phyloP scores from a whole-genome alignment of 768 basidiomycete genomes.

The Exidia glandulosa region DNA sequence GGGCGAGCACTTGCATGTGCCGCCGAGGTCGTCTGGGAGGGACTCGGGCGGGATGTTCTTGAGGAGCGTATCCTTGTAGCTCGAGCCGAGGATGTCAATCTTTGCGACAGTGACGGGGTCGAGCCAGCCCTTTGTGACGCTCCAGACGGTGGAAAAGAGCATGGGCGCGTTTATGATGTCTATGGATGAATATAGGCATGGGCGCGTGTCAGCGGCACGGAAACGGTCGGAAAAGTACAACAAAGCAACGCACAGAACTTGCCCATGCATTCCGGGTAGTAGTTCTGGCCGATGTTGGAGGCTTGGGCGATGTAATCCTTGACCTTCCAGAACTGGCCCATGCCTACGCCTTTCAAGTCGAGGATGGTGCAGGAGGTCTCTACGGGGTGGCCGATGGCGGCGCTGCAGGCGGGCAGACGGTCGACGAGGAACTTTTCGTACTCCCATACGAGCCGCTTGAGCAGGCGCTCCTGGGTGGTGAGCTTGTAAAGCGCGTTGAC shows the following conservation, averaged over 20 bases:
- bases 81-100: constrained; percentile 76
- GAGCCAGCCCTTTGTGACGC: constrained; percentile 82
- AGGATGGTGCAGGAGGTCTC: constrained; percentile 98
- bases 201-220: background rate
- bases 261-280: constrained; percentile 93
- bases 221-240: background rate
- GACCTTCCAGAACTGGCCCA: constrained; percentile 79
- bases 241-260: constrained; percentile 49
- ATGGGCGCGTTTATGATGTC: constrained; percentile 95
- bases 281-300: constrained; percentile 71
- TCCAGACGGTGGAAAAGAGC: constrained; percentile 84
- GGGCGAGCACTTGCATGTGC: constrained; percentile 60
- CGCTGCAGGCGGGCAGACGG: constrained; percentile 72
- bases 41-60: constrained; percentile 77
- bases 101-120: constrained; percentile 92
- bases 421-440: constrained; percentile 82
- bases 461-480: constrained; percentile 80
- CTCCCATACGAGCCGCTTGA: constrained; percentile 80
- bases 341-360: constrained; percentile 51
- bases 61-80: constrained; percentile 66
- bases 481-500: constrained; percentile 67
- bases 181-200: background rate
- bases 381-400: constrained; percentile 68
- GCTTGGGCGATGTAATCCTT: constrained; percentile 82
- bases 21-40: constrained; percentile 79